These are phyloP conservation scores for Penicillium pulvis DNA, from an alignment of 495 filamentous ascomycete genomes.

Conservation along the genomic window DNA sequence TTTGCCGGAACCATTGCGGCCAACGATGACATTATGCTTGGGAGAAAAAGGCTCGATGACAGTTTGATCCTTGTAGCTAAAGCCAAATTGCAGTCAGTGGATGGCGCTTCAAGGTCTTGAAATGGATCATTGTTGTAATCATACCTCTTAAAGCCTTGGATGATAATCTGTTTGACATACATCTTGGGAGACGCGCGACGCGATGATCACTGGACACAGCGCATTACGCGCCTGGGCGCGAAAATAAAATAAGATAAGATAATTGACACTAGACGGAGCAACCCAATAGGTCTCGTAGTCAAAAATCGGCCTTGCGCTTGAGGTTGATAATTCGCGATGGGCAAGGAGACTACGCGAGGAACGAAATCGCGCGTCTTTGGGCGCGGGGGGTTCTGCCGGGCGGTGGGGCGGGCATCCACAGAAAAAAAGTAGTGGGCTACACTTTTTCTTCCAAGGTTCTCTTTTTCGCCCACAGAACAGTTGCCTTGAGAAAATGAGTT, in stretches of 20 bases:
- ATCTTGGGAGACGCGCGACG: slow-evolving; percentile 58
- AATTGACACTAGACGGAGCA: neutral
- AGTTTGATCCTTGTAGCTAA: slow-evolving; percentile 99
- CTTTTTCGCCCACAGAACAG: slow-evolving; percentile 3
- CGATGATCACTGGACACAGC: slow-evolving; percentile 32
- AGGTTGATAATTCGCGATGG: slow-evolving; percentile 18
- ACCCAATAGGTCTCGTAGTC: neutral
- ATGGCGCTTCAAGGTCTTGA: too few relatives aligned
- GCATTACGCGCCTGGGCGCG: slow-evolving; percentile 42
- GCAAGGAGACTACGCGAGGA: slow-evolving; percentile 25
- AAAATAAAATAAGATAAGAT: slow-evolving; percentile 10
- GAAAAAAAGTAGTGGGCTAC: slow-evolving; percentile 31
- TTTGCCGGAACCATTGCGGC: slow-evolving; percentile 98
- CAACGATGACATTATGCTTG: slow-evolving; percentile 98
- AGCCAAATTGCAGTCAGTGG: slow-evolving; percentile 3
- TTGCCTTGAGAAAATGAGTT: slow-evolving; percentile 28
- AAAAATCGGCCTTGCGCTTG: slow-evolving; percentile 5
- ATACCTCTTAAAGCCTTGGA: slow-evolving; percentile 99
- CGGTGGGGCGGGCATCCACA: slow-evolving; percentile 39
- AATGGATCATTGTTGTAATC: neutral
- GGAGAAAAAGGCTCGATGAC: slow-evolving; percentile 98
- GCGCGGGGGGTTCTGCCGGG: slow-evolving; percentile 49
- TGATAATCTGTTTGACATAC: slow-evolving; percentile 99
- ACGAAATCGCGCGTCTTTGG: slow-evolving; percentile 32
- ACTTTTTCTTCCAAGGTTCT: slow-evolving; percentile 27